phyloP scores from a whole-genome alignment of 2,329 filamentous ascomycete species.

The Chrysosporium keratinophilum region DNA sequence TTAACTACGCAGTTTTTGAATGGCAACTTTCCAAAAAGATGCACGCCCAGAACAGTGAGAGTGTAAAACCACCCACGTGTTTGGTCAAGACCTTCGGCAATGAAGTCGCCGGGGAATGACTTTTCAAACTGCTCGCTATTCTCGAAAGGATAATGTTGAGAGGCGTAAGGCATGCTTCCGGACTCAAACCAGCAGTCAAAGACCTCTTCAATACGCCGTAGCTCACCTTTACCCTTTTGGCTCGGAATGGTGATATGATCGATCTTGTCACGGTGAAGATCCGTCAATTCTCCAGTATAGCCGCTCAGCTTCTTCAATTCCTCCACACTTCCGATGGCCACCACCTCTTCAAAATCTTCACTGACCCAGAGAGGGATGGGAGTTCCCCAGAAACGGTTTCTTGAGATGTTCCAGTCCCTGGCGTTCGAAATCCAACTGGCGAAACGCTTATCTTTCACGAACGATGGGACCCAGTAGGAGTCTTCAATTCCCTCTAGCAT shows the following conservation, averaged over 20 bases:
- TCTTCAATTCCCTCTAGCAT: conserved; percentile 85
- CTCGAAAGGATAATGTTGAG: conserved; percentile 84
- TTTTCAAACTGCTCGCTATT: conserved; percentile 70
- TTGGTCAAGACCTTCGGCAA: conserved; percentile 86
- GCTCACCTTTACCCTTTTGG: conserved; percentile 70
- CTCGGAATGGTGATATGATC: conserved; percentile 91
- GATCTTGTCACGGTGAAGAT: conserved; percentile 86
- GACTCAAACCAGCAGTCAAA: conserved; percentile 98
- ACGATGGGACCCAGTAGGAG: conserved; percentile 83
- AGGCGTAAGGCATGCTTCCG: conserved; percentile 89
- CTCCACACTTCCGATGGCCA: conserved; percentile 74
- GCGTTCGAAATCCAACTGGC: conserved; percentile 85
- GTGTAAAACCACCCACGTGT: conserved; percentile 98
- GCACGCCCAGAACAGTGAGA: conserved; percentile 73
- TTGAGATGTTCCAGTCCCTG: conserved; percentile 88
- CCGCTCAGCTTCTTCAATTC: conserved; percentile 80
- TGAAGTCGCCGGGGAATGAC: conserved; percentile 84
- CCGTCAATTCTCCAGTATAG: conserved; percentile 69
- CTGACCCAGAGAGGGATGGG: conserved; percentile 87
- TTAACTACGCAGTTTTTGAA: conserved; percentile 97
- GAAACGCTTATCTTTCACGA: conserved; percentile 86
- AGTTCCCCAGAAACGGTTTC: conserved; percentile 93
- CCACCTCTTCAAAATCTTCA: conserved; percentile 73
- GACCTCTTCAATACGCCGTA: conserved; percentile 74
- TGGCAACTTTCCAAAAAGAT: conserved; percentile 72